Evolutionary conservation across 1,139 yeast species (phyloP), one percentile per base, ranked within the genome.

Genomic region (Yamadazyma sp.): DNA sequence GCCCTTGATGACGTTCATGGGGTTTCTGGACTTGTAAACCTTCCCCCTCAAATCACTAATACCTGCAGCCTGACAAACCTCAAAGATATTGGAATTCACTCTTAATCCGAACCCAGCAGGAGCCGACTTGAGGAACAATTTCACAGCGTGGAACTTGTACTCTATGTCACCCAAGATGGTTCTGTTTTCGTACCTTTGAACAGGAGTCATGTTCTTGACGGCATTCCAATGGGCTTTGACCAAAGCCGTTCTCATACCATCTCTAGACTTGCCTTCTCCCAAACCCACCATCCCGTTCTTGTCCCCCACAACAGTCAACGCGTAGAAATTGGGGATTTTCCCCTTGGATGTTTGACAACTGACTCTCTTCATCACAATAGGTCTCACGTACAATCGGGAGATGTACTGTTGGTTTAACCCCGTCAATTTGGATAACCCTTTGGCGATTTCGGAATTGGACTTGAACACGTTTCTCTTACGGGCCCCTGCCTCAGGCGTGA

Each of bases 91-190:
- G 53, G 88, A 95, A 66, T 91, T 91, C 37, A 91, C 97, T 56
- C 98, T 78, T 45, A 92, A 75, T 25, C 99, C 99, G 50, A 87
- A 87, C 51, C 98, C 98, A 2, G 95, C 83, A 29, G 96, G 95
- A 1, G 96, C 92, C 3, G 96, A 81, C 56, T 91, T 79, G 51
- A 92, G 69, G 54, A 83, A 81, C 51, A 92, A 73, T 54, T 83
- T 79, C 38, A 91, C 94, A 25, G 97, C 95, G 56, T 89, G 96
- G 65, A 71, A 88, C 59, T 91, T 88, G 66, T 83, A 75, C 49
- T 85, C 85, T 42, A 92, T 75, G 48, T 86, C 83, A 42, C 96
- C 96, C 56, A 82, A 79, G 41, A 94, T 85, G 25, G 99, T 92
- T 69, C 98, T 79, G 54, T 88, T 77, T 63, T 92, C 97, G 58